Evolutionary conservation across 2,329 filamentous ascomycete species (phyloP), one percentile per base, ranked within the genome.

Genomic region (Tothia fuscella): DNA sequence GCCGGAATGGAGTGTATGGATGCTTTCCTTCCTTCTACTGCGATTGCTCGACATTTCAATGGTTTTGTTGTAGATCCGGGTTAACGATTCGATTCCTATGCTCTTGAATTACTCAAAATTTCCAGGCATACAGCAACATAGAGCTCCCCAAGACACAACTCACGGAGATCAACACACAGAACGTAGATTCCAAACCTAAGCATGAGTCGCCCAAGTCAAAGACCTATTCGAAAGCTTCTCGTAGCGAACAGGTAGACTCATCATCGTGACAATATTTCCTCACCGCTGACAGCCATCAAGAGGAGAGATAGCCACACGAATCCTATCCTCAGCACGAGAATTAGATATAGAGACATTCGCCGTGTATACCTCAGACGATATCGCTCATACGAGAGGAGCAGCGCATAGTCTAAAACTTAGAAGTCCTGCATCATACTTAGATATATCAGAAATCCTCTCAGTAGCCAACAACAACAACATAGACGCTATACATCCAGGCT

Each of bases 231-330:
- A 42, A 65, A 68, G 19, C 61, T 76, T 4, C 60, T 76, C 5
- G 54, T 76, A 38, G 67, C 69, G 14, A 75, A 75, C 49, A 67
- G 68, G 70, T 70, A 52, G 16, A 40, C 31, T 29, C 35, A 5
- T 13, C 25, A 30, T 17, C 20, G n/a, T 26, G 38, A 16, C 10
- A 19, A 22, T 20, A 43, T 22, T 25, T 38, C 40, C 5, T 33
- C 3, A 37, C 17, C 30, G 22, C 34, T 26, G 16, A 38, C 7
- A 42, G 20, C 40, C 19, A n/a, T n/a, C n/a, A n/a, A 76, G 74
- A 60, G 77, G 76, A 42, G 77, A 80, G 55, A 79, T 81, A 39
- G 75, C 76, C 41, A 67, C 73, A 2, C 67, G 76, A 10, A 75
- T 80, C 36, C 60, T 79, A 25, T 66, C 69, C 22, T 66, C 75